Base-by-base conservation (phyloP, 2,329 filamentous ascomycete species). In the Fusarium sp. region DNA sequence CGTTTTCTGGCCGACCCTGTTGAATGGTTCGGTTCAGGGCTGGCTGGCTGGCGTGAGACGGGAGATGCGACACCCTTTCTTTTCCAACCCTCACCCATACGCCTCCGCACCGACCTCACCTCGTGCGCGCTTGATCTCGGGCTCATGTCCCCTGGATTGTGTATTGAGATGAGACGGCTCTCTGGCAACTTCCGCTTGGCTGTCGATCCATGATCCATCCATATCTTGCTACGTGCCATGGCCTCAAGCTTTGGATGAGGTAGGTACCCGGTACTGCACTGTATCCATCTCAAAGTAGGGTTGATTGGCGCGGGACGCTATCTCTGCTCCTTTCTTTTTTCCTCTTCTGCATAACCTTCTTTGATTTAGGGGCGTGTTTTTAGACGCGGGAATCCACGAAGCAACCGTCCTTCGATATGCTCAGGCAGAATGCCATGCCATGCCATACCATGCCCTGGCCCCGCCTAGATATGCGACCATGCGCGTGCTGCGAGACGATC, bases 11-110 rank as follows among this genome's bases (percentile, higher is more conserved):
- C n/a, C 50, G 52, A 56, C 63, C 52, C 50, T 56, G 35, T 35
- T 76, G 72, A 76, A 76, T 76, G 76, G 74, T 48, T 66, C 68
- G 48, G 48, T 52, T n/a, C 45, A 41, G 48, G 11, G 16, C 32
- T 30, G 56, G 43, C 54, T 54, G 52, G 37, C 54, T 54, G 52
- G 48, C 34, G 61, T 57, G 61, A 56, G 61, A 43, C 48, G 48
- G 41, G 35, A 56, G 25, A 64, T 64, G 59, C 58, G 41, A 61
- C 39, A 30, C 45, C 30, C 23, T 48, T 57, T 35, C 48, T 32
- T 30, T 52, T 30, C 48, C 18, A 52, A 52, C 48, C 27, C 48
- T 52, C 48, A 52, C 48, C 56, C 25, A 14, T 65, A 25, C 20
- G 45, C 57, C 60, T 61, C 43, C 30, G 30, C 48, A 59, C 67